Conservation (phyloP, 2,329 filamentous ascomycete genomes). For the Capronia coronata region DNA sequence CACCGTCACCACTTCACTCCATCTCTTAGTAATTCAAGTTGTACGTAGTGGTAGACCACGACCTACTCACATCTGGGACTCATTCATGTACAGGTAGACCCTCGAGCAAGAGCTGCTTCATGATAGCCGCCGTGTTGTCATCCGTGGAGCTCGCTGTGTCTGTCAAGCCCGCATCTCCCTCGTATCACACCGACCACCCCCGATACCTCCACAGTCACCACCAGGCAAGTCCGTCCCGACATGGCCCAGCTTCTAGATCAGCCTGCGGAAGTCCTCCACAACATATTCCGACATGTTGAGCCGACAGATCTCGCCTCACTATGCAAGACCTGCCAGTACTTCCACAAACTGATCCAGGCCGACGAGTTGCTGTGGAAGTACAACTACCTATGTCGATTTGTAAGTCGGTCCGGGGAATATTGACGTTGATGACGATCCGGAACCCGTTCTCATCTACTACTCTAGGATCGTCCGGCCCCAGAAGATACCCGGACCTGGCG, state of each 20-base stretch:
- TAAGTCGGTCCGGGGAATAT: constrained; percentile 33
- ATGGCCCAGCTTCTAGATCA: constrained; percentile 35
- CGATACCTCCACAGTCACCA: neutral
- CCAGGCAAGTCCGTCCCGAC: neutral
- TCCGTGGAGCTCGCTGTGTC: no score
- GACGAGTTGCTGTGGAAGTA: constrained; percentile 57
- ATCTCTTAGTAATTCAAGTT: no score
- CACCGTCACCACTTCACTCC: no score
- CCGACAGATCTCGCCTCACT: constrained; percentile 52
- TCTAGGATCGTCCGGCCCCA: constrained; percentile 22
- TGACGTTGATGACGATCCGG: neutral
- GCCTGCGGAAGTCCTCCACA: constrained; percentile 58
- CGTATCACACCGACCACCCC: neutral
- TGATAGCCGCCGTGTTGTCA: no score
- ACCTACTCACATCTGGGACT: no score
- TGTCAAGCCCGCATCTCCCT: neutral
- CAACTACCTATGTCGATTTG: constrained; percentile 54
- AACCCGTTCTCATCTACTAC: constrained; percentile 10
- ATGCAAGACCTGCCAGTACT: constrained; percentile 45
- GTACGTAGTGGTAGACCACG: no score
- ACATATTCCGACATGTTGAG: constrained; percentile 52
- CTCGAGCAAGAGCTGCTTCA: no score
- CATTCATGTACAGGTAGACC: no score
- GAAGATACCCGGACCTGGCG: constrained; percentile 33
- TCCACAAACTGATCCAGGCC: constrained; percentile 51